Percentiles rank a stretch among this genome's conserved stretches.
Evolutionary conservation across 805 yeast genomes (phyloP).

Genomic region (Lipomyces spencermartinsiae): DNA sequence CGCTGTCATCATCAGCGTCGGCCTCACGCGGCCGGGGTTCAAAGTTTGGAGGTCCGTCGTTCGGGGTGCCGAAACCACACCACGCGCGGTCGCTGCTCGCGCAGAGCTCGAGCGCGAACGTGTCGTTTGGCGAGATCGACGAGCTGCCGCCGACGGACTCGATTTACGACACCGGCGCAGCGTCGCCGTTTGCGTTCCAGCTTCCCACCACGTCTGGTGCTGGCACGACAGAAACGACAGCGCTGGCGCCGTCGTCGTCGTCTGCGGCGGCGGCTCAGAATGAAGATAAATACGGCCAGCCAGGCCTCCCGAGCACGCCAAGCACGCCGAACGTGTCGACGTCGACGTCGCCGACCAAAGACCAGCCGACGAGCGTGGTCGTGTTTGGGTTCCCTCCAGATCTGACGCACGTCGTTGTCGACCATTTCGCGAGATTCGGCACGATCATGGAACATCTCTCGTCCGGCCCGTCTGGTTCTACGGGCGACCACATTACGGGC

Average conservation of each 20-base stretch:
- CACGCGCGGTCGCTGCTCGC: slow-evolving; percentile 24
- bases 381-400: slow-evolving; percentile 90
- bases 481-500: slow-evolving; percentile 21
- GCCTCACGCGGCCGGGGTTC: slow-evolving; percentile 15
- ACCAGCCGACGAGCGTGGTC: slow-evolving; percentile 56
- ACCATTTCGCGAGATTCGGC: slow-evolving; percentile 81
- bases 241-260: neutral
- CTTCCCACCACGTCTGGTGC: slow-evolving; percentile 23
- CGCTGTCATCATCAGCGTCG: slow-evolving; percentile 2
- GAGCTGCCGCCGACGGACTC: slow-evolving; percentile 37
- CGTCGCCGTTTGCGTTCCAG: slow-evolving; percentile 36
- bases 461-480: neutral
- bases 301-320: slow-evolving; percentile 33
- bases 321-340: slow-evolving; percentile 35
- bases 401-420: slow-evolving; percentile 67
- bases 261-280: slow-evolving; percentile 41
- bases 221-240: neutral
- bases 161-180: slow-evolving; percentile 34
- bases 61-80: slow-evolving; percentile 39
- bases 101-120: slow-evolving; percentile 6
- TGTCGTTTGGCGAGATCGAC: slow-evolving; percentile 19
- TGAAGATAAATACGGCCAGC: neutral
- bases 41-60: slow-evolving; percentile 41
- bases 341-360: slow-evolving; percentile 16
- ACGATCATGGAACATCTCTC: slow-evolving; percentile 67